Base-by-base conservation (phyloP, 768 basidiomycete genomes). In the Phaeotremella fagi region DNA sequence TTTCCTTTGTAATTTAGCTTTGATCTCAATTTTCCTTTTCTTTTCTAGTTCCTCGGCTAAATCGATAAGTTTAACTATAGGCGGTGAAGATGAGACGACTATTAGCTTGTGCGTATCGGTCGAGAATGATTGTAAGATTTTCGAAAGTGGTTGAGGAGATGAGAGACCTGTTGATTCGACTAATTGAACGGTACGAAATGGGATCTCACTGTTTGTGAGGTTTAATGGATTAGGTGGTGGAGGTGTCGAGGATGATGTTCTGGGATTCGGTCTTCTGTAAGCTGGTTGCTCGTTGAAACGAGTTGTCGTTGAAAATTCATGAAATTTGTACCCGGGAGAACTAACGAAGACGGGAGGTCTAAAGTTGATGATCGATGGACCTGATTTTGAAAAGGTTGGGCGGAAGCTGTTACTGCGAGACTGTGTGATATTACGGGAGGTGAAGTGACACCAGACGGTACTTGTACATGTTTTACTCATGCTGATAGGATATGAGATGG, bases 41-140 rank as follows among this genome's bases (percentile, higher is more conserved):
- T 59, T 57, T 24, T 53, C 44, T 16, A 55, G 37, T 23, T 63
- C 52, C n/a, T 56, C 68, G 20, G 60, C 53, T 14, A 58, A 58
- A n/a, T 62, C 54, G 4, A 66, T 48, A 5, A 73, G 48, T 27
- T 63, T 60, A 22, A 69, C 69, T 22, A 73, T 64, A 3, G 71
- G 71, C 22, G 59, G 58, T 11, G 51, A 46, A 12, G 49, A 48
- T n/a, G 60, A 65, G 20, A 70, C 71, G 16, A 73, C 47, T 1
- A 52, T 37, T 18, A 73, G 55, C 12, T 50, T 47, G 51, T 70
- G 67, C 16, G 63, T 70, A 20, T 45, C 7, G 9, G 44, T 42
- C 24, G 61, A 54, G 45, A 59, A 55, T 26, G 62, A n/a, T 31
- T 29, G 22, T 16, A 66, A 53, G 33, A 73, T 51, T 22, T 50